phyloP scores from a whole-genome alignment of 495 filamentous ascomycete genomes.

The Neurospora sp. region DNA sequence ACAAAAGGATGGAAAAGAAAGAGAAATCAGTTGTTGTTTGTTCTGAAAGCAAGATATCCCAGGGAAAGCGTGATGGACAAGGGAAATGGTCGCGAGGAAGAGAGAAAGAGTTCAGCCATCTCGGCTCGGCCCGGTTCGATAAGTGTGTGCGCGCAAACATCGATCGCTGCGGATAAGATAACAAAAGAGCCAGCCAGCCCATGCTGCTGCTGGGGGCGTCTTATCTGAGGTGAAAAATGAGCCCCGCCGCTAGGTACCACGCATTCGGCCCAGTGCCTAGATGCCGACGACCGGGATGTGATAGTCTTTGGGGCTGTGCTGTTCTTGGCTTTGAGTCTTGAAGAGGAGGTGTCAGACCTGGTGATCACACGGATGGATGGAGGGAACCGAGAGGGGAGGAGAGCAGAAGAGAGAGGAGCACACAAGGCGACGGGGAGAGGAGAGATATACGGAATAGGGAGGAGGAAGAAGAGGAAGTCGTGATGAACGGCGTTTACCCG shows the following conservation, averaged over 20 bases:
- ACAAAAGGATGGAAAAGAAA: not conserved
- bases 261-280: not conserved
- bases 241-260: not conserved
- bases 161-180: not conserved
- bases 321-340: not conserved
- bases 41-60: not conserved
- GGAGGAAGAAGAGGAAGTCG: not conserved
- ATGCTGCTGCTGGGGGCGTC: not conserved
- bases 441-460: not conserved
- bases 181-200: not conserved
- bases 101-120: no score
- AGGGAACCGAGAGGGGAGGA: not conserved
- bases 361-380: not conserved
- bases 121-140: not conserved
- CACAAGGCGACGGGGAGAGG: no score
- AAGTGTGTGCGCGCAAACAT: not conserved
- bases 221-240: not conserved
- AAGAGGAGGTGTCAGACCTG: not conserved
- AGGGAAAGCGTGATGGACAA: not conserved
- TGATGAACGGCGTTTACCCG: not conserved
- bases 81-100: no score
- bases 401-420: no score
- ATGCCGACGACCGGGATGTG: not conserved
- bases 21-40: not conserved
- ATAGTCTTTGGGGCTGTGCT: not conserved